Conservation (phyloP, 176 grass and related monocot genomes). For the Bonia amplexicaulis region DNA sequence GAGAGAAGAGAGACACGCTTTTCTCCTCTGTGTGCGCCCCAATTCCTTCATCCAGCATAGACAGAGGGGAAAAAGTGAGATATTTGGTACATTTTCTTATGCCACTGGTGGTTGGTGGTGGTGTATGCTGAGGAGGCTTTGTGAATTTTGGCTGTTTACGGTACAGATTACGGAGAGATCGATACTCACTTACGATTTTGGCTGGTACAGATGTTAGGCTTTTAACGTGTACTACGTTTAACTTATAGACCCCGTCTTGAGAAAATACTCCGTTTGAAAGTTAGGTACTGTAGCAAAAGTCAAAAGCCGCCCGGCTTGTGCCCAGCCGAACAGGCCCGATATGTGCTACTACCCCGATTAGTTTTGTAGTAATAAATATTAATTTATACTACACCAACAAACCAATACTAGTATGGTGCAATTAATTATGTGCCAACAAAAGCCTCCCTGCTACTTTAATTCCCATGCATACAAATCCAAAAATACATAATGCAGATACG, state of each 20-base stretch:
- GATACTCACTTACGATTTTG: too few species aligned
- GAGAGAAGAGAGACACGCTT: neutral
- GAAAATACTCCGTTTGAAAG: too few species aligned
- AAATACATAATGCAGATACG: neutral
- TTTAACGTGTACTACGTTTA: too few species aligned
- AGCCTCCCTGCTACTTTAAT: neutral
- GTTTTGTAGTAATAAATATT: neutral
- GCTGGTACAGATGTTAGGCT: too few species aligned
- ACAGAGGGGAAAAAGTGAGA: neutral
- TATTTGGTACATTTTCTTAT: constrained; percentile 16
- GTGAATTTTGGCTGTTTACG: too few species aligned
- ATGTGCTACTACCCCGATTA: neutral
- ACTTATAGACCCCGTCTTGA: too few species aligned
- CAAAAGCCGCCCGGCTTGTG: too few species aligned
- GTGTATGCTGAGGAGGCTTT: constrained; percentile 9
- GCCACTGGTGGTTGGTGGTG: constrained; percentile 1
- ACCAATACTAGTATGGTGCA: neutral
- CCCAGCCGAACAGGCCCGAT: too few species aligned
- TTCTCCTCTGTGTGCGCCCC: constrained; percentile 1
- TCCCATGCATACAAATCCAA: neutral
- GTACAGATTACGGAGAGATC: too few species aligned
- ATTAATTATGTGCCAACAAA: neutral
- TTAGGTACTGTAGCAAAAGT: too few species aligned
- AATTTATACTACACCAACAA: neutral
- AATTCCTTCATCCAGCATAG: neutral